These are phyloP conservation scores for Athelia psychrophila DNA, from an alignment of 1,284 basidiomycete genomes.

Conservation along the genomic window DNA sequence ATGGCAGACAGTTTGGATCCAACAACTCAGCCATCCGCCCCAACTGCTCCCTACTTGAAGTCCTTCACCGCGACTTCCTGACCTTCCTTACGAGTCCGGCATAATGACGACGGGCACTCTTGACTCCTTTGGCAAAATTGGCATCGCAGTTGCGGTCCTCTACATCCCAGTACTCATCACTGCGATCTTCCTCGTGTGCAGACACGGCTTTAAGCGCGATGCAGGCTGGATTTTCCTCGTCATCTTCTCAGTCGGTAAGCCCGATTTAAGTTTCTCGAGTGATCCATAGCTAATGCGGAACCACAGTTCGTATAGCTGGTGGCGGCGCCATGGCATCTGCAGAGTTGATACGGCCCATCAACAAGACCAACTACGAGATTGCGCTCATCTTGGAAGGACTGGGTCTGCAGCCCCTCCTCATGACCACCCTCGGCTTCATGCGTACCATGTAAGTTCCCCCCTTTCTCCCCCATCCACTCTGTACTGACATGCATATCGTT, in stretches of 20 bases:
- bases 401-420: conserved; percentile 51
- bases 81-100: no score
- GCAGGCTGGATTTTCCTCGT: conserved; percentile 60
- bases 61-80: no score
- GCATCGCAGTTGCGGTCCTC: conserved; percentile 49
- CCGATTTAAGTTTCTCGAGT: not conserved
- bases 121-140: conserved; percentile 40
- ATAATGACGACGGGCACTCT: not conserved
- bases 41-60: no score
- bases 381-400: conserved; percentile 52
- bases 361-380: conserved; percentile 42
- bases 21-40: no score
- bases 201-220: conserved; percentile 52
- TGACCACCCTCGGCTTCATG: conserved; percentile 57
- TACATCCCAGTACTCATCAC: conserved; percentile 51
- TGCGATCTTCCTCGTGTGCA: conserved; percentile 39
- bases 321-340: conserved; percentile 53
- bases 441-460: conserved; percentile 50
- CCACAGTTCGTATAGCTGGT: conserved; percentile 55
- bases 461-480: not conserved
- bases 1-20: no score
- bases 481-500: not conserved
- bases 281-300: conserved; percentile 9
- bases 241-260: conserved; percentile 48
- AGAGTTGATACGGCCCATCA: conserved; percentile 34